These are phyloP conservation scores for Poa pratensis DNA, from an alignment of 176 grass and related monocot species.

Conservation along the genomic window DNA sequence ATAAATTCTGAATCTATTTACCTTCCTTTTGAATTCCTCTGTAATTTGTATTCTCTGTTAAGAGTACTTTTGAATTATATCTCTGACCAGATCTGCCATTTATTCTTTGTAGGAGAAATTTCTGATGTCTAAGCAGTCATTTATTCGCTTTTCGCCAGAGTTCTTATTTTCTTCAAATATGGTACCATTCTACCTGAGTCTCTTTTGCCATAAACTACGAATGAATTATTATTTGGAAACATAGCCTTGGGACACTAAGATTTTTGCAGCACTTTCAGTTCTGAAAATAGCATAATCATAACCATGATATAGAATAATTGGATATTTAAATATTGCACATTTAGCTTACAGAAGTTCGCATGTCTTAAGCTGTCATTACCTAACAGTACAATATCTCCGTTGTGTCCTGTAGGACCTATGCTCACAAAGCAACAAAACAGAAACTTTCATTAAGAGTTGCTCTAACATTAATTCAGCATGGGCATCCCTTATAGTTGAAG, in stretches of 20 bases:
- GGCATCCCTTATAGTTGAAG: conserved; percentile 98
- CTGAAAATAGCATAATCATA: not conserved
- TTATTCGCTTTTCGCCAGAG: conserved; percentile 55
- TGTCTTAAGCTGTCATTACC: conserved; percentile 13
- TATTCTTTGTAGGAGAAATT: conserved; percentile 58
- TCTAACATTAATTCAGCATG: conserved; percentile 86
- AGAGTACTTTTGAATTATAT: conserved; percentile 7
- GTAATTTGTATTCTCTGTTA: conserved; percentile 16
- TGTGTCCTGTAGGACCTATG: conserved; percentile 46
- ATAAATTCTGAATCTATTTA: conserved; percentile 24
- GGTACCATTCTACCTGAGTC: conserved; percentile 56
- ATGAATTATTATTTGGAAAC: conserved; percentile 30
- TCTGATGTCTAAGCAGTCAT: conserved; percentile 59
- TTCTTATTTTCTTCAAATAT: conserved; percentile 57
- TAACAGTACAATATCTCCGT: conserved; percentile 26
- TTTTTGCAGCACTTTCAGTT: conserved; percentile 38
- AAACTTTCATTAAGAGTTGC: conserved; percentile 60
- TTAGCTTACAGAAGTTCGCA: conserved; percentile 18
- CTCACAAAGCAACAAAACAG: conserved; percentile 34
- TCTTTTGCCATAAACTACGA: conserved; percentile 11
- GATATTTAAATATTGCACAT: not conserved
- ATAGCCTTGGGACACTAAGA: conserved; percentile 27
- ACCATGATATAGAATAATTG: conserved; percentile 24
- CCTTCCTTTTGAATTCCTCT: conserved; percentile 2
- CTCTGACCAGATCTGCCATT: conserved; percentile 10